Evolutionary conservation across 2,329 filamentous ascomycete species (phyloP).

Genomic region (Chaetoscypha palmicola): DNA sequence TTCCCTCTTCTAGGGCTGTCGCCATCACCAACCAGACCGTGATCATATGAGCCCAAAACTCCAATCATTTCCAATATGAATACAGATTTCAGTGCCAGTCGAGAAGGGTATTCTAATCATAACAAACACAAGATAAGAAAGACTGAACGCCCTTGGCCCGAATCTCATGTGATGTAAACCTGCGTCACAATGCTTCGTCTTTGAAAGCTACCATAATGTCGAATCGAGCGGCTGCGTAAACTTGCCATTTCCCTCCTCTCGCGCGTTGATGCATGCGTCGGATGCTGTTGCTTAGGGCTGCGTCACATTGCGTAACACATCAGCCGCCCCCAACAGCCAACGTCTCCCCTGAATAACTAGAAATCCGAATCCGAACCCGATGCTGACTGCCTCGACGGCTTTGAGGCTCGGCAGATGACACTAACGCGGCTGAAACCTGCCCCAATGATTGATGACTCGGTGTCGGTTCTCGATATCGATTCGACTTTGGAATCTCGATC

Average conservation of each 20-base stretch:
- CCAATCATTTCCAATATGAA: neutral
- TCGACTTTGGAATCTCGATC: neutral
- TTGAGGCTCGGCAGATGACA: constrained; percentile 4
- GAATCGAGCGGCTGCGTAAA: neutral
- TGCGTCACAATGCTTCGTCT: neutral
- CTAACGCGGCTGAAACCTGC: neutral
- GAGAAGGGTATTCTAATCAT: constrained; percentile 8
- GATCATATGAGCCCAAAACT: neutral
- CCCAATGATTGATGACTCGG: neutral
- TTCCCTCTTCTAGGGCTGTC: constrained; percentile 1
- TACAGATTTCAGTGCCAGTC: neutral
- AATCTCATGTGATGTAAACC: neutral
- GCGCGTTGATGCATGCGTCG: neutral
- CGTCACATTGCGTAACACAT: neutral
- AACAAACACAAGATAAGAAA: neutral
- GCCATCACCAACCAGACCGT: no score
- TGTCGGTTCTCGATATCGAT: neutral
- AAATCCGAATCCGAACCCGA: neutral
- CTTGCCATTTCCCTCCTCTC: neutral
- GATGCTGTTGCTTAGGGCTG: neutral
- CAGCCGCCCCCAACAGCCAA: constrained; percentile 4
- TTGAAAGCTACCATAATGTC: neutral
- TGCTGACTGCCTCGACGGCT: constrained; percentile 6
- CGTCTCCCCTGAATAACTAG: neutral
- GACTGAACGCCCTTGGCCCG: neutral